Percentiles rank a stretch among this genome's conserved stretches.
phyloP scores from a whole-genome alignment of 2,329 filamentous ascomycete genomes.

The Xylariaceae sp. region DNA sequence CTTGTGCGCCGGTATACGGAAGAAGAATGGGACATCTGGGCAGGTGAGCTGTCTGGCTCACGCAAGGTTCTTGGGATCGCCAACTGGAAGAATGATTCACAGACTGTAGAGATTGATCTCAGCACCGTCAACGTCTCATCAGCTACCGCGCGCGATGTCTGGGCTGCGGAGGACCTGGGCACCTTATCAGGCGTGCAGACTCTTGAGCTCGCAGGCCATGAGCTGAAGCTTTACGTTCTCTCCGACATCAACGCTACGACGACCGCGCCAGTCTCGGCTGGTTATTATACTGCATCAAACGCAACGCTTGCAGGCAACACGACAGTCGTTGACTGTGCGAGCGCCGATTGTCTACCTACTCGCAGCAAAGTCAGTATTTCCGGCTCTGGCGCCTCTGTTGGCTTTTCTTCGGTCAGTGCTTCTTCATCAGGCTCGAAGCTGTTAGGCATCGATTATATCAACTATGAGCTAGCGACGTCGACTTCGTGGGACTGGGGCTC shows the following conservation, averaged over 20 bases:
- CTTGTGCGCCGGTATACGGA: conserved; percentile 44
- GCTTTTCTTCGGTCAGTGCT: conserved; percentile 29
- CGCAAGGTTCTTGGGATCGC: conserved; percentile 41
- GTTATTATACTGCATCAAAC: conserved; percentile 37
- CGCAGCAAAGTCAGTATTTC: conserved; percentile 39
- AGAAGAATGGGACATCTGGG: conserved; percentile 48
- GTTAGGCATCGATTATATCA: conserved; percentile 46
- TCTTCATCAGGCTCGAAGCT: conserved; percentile 31
- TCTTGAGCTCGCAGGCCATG: conserved; percentile 32
- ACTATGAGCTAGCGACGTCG: conserved; percentile 44
- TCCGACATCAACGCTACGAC: conserved; percentile 26
- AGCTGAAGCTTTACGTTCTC: conserved; percentile 35
- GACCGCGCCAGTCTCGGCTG: conserved; percentile 15
- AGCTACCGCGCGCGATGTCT: conserved; percentile 36
- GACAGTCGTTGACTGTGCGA: conserved; percentile 29
- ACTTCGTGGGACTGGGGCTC: conserved; percentile 39
- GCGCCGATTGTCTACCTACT: conserved; percentile 36
- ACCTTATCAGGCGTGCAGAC: conserved; percentile 27
- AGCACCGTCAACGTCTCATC: conserved; percentile 33
- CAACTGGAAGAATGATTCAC: conserved; percentile 44
- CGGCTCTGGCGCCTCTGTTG: conserved; percentile 28
- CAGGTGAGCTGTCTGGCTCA: conserved; percentile 39
- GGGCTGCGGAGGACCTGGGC: conserved; percentile 32
- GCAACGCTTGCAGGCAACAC: conserved; percentile 35
- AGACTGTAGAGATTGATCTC: conserved; percentile 38